These are phyloP conservation scores for Entomortierella chlamydospora DNA, from an alignment of 192 early-diverging fungal species.

Conservation along the genomic window DNA sequence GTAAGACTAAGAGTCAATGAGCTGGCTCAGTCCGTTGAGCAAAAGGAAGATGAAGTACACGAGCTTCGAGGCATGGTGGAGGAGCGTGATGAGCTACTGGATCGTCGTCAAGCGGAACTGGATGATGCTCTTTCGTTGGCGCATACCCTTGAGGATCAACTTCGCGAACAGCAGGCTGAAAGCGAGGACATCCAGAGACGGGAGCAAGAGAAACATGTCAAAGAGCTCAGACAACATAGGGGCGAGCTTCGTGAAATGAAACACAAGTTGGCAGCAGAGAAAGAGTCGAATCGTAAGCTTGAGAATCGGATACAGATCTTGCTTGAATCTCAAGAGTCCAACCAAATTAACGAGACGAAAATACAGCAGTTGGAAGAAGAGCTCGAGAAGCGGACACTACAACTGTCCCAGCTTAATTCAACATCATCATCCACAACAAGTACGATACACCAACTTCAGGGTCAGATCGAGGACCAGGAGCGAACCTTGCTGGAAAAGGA, in stretches of 20 bases:
- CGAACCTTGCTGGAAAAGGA: conserved; percentile 35
- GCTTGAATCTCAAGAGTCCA: conserved; percentile 16
- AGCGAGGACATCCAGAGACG: background rate
- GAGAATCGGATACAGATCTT: conserved; percentile 23
- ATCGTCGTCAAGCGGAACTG: conserved; percentile 16
- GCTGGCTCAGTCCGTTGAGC: conserved; percentile 11
- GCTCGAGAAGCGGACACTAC: conserved; percentile 9
- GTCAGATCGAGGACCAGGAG: conserved; percentile 31
- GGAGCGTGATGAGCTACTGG: conserved; percentile 15
- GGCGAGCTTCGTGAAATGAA: conserved; percentile 15
- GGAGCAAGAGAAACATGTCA: conserved; percentile 14
- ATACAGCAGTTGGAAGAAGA: conserved; percentile 28
- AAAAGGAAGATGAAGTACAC: conserved; percentile 22
- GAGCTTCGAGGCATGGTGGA: conserved; percentile 19
- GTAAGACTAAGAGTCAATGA: conserved; percentile 10
- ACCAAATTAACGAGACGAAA: conserved; percentile 22
- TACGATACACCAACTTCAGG: conserved; percentile 20
- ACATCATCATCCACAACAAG: conserved; percentile 7
- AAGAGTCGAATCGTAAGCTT: conserved; percentile 10
- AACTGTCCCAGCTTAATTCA: conserved; percentile 15
- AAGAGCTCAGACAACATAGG: conserved; percentile 11
- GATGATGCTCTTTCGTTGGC: conserved; percentile 19
- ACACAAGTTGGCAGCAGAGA: conserved; percentile 9
- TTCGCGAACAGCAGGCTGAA: conserved; percentile 10
- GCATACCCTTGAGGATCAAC: conserved; percentile 19